Conservation (phyloP, 2,329 filamentous ascomycete species). For the Ophiostoma australiae region DNA sequence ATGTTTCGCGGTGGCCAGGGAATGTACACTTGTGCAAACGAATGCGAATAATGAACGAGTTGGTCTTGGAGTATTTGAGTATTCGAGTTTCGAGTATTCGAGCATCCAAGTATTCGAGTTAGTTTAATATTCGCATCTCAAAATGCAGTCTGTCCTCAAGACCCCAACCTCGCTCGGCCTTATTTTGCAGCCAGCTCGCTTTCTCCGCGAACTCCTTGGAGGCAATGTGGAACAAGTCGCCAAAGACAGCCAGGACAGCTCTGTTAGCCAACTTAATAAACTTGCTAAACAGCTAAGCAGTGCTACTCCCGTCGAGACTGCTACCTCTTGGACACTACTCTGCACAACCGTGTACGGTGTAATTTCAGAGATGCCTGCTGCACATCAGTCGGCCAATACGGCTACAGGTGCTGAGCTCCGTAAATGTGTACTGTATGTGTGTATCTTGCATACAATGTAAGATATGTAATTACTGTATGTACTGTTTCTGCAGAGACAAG, state of each 20-base stretch:
- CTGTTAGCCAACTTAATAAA: background rate
- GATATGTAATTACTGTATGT: too few species aligned
- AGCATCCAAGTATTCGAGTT: too few species aligned
- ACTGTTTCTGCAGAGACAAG: background rate
- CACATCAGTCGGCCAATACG: slow-evolving; percentile 7
- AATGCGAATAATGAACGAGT: background rate
- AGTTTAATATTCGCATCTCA: background rate
- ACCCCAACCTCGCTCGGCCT: background rate
- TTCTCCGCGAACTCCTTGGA: background rate
- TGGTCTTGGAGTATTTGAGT: too few species aligned
- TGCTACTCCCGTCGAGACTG: background rate
- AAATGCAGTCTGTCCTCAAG: background rate
- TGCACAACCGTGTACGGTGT: background rate
- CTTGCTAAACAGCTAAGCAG: too few species aligned
- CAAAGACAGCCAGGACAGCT: background rate
- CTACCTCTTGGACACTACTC: background rate
- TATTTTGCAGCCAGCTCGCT: background rate
- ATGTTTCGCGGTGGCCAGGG: background rate
- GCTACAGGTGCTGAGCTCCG: background rate
- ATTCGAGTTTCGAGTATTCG: too few species aligned
- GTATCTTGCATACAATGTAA: too few species aligned
- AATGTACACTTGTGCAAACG: background rate
- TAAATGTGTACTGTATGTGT: background rate
- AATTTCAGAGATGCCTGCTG: slow-evolving; percentile 12
- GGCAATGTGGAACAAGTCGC: background rate